Base-by-base conservation (phyloP, 805 yeast species). In the Zygotorulaspora danielsina region DNA sequence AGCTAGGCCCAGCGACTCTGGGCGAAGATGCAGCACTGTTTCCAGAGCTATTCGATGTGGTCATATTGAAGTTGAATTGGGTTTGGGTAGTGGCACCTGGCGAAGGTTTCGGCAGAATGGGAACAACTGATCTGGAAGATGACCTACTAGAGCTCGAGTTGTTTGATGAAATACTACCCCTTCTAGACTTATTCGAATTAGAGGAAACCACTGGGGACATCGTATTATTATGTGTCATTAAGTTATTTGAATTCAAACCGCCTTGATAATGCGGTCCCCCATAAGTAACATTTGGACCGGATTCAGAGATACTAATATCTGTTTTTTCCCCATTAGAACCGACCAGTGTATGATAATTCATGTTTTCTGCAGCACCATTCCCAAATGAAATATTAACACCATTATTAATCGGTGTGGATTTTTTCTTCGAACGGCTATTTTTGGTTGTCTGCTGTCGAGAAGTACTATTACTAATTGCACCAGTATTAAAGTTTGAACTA, bases 31-130 rank as follows among this genome's bases (percentile, higher is more conserved):
- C 57, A 1, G 54, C 45, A 38, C 63, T 60, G 30, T 57, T 54
- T 11, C 45, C 47, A 11, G 54, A 54, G 39, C 59, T 56, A 19
- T 36, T 38, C 2, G 53, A 42, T 16, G 44, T 41, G 22, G 32
- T 41, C 11, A 36, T 11, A 19, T 32, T 34, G 13, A 44, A 22
- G 32, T 42, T 48, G 15, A 42, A 42, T 29, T 40, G 40, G 11
- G 50, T 15, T 19, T 29, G 32, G 28, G 32, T 32, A 21, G 38
- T 41, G 5, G 50, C 37, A 11, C 48, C 42, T 2, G 57, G 50
- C n/a, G 58, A 46, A 17, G 64, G 64, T 42, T 60, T 63, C 2
- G 67, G 66, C 28, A 63, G 38, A 19, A 63, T 63, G 2, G 66
- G 65, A 2, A 63, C 61, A 36, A 57, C 51, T 12, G 64, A 53